phyloP scores from a whole-genome alignment of 2,329 filamentous ascomycete genomes.

The Teratosphaeria zuluensis region DNA sequence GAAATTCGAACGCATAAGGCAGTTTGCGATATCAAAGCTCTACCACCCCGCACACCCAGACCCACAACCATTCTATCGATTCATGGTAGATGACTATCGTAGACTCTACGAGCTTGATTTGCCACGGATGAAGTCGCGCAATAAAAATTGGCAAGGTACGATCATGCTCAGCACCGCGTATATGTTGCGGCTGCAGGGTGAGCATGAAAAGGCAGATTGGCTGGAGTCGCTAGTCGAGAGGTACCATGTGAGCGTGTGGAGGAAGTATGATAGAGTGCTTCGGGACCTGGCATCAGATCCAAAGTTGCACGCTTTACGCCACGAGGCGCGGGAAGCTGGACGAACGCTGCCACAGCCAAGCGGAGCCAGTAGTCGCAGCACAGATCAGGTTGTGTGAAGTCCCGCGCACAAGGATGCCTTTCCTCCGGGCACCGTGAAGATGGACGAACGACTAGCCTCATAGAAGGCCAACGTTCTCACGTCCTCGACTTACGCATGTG shows the following conservation, averaged over 20 bases:
- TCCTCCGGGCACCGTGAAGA: neutral
- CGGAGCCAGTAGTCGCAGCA: neutral
- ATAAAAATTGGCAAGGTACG: neutral
- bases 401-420: neutral
- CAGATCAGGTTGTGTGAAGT: neutral
- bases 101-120: neutral
- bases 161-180: neutral
- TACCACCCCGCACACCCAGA: too few species aligned
- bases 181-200: neutral
- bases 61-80: too few species aligned
- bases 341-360: neutral
- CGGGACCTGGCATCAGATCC: neutral
- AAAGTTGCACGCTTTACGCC: neutral
- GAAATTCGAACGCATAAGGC: neutral
- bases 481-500: too few species aligned
- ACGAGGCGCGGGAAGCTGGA: too few species aligned
- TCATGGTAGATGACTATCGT: too few species aligned
- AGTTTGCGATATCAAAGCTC: too few species aligned
- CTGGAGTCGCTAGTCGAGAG: neutral
- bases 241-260: neutral
- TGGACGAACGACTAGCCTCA: neutral
- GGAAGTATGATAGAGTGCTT: too few species aligned
- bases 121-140: neutral
- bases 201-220: neutral
- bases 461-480: too few species aligned